Base-by-base conservation (phyloP, 176 grass and related monocot genomes). In the Miscanthus lutarioriparius region DNA sequence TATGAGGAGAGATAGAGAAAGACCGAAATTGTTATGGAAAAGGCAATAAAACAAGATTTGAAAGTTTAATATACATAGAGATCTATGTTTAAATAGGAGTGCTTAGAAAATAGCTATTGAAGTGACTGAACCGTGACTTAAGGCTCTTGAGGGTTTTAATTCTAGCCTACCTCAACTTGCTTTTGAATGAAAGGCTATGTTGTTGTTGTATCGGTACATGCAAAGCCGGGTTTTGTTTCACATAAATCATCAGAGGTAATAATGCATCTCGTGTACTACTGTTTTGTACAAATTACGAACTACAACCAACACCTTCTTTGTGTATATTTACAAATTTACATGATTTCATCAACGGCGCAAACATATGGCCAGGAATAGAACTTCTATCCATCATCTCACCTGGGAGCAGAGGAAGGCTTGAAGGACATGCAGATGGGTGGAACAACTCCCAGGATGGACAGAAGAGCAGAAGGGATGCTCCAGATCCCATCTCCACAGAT, bases 391-490 rank as follows among this genome's bases (percentile, higher is more conserved):
- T 74, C 43, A 20, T 64, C 17, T 80, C 48, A 89, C n/a, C 62
- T 27, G 23, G 62, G 75, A 62, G n/a, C 28, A 75, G 87, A 85
- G 54, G 87, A 85, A 47, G 82, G 70, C 70, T 66, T 69, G 62
- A 89, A 89, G 39, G 87, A 80, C 87, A 89, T 81, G 70, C 87
- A 89, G 48, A 85, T 68, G 1, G 87, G 87, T 69, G 87, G 87
- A 1, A 76, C 23, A 51, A 85, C 37, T 39, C 78, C 67, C 28
- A 89, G 30, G 30, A 89, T 89, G 40, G 77, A 89, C 16, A 89
- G 32, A 81, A 89, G 48, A 63, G 87, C 87, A 32, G 77, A 85
- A 4, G 87, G 87, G 37, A 89, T 89, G 70, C 87, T 89, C 87
- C 82, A 89, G 1, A 89, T 54, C 23, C 87, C 87, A 81, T 89